Evolutionary conservation across 768 basidiomycete species (phyloP), one percentile per base, ranked within the genome.

Genomic region (Cystobasidiopsis lactophilus): DNA sequence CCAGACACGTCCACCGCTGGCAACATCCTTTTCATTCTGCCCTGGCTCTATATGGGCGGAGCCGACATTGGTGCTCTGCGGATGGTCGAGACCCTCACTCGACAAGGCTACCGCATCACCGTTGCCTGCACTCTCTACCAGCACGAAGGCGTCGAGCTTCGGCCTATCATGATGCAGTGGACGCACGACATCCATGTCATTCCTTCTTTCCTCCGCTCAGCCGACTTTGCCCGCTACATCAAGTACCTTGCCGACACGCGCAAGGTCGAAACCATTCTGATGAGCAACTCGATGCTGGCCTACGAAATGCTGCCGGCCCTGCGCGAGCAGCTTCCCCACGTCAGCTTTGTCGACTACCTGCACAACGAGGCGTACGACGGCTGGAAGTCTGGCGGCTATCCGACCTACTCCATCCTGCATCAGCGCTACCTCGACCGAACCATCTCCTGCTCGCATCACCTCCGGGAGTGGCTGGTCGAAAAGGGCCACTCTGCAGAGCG

Each of bases 381-480:
- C 18, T 60, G 59, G 59, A 60, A 60, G 52, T 56, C 59, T 1
- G 59, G 57, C 23, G 59, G 59, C 38, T 60, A 60, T 48, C 57
- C 59, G 23, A 52, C 51, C 26, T 58, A 56, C 48, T 60, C 59
- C 30, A 50, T 60, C 57, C 52, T 60, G 45, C 13, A 38, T n/a
- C 59, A 60, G 39, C 54, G 59, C n/a, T 60, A 56, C 55, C 50
- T 60, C 44, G 52, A 57, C n/a, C 54, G 57, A 19, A 58, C 59
- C 24, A 52, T 60, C 50, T 55, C 59, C 18, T 60, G 56, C 47
- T 60, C 59, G n/a, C 46, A 58, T 50, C 53, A 60, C 48, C 57
- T 60, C 33, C 47, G 50, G 40, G 19, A 40, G 21, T 60, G 59
- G 59, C 41, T 60, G 5, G 33, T 58, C 50, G 43, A 47, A 11